phyloP scores from a whole-genome alignment of 2,329 filamentous ascomycete species.

The Curvularia eragrostidis region DNA sequence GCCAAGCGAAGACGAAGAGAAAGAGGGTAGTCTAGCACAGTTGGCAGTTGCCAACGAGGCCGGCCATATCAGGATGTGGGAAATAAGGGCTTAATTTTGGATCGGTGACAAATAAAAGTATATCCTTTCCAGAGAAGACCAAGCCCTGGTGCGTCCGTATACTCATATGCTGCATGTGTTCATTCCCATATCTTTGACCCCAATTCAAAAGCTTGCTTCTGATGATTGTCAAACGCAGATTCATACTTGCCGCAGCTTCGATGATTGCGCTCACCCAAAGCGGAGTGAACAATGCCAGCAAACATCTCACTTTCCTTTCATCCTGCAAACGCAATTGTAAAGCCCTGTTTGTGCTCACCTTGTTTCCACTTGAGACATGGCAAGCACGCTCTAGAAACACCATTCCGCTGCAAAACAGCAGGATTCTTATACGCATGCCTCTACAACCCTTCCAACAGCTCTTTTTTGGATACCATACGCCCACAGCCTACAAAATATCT shows the following conservation, averaged over 20 bases:
- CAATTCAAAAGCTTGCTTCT: not conserved
- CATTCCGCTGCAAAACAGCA: slow-evolving; percentile 2
- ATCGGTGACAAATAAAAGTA: not conserved
- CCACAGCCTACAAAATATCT: slow-evolving; percentile 21
- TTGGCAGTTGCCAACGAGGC: slow-evolving; percentile 87
- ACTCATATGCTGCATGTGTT: not conserved
- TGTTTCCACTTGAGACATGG: slow-evolving; percentile 12
- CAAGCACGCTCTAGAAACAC: slow-evolving; percentile 14
- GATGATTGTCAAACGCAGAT: not conserved
- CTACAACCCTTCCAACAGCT: slow-evolving; percentile 14
- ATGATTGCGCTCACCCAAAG: slow-evolving; percentile 13
- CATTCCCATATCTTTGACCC: not conserved
- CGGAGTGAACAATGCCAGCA: slow-evolving; percentile 3
- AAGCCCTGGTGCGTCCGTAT: not conserved
- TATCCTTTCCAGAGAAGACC: not conserved
- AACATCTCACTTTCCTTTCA: not conserved
- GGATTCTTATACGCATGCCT: not conserved
- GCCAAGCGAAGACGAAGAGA: slow-evolving; percentile 57
- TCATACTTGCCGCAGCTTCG: not conserved
- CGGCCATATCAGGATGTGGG: slow-evolving; percentile 90
- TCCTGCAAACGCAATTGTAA: not conserved
- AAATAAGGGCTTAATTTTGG: slow-evolving; percentile 54
- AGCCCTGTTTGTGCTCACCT: not conserved
- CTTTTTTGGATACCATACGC: slow-evolving; percentile 20
- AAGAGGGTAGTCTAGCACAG: slow-evolving; percentile 66